Evolutionary conservation across 192 early-diverging fungal species (phyloP).

Genomic region (Neocallimastix lanati): DNA sequence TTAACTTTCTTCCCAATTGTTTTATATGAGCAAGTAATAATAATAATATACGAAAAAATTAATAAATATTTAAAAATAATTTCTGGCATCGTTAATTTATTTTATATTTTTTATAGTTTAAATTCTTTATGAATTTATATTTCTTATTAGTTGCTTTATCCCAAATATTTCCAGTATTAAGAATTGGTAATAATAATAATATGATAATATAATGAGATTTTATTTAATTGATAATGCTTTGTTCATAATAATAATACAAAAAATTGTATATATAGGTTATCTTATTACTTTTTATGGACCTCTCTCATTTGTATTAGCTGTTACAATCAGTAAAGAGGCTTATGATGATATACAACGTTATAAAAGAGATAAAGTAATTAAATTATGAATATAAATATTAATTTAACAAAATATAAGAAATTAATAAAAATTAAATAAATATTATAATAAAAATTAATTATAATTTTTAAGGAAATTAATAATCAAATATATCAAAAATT

Average conservation of each 20-base stretch:
- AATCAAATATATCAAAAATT: slow-evolving; percentile 58
- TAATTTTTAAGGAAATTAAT: slow-evolving; percentile 53
- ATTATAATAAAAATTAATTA: background rate
- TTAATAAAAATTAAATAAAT: no score
- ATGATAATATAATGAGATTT: background rate
- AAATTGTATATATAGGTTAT: slow-evolving; percentile 41
- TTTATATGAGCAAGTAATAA: slow-evolving; percentile 53
- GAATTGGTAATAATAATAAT: slow-evolving; percentile 32
- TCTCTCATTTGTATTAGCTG: slow-evolving; percentile 70
- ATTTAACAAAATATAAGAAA: no score
- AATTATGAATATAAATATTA: background rate
- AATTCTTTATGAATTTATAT: slow-evolving; percentile 88
- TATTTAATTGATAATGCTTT: background rate
- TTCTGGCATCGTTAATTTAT: no score
- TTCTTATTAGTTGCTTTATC: slow-evolving; percentile 82
- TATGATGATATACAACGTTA: slow-evolving; percentile 72
- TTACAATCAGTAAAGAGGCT: slow-evolving; percentile 85
- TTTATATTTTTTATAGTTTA: slow-evolving; percentile 38
- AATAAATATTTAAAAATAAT: no score
- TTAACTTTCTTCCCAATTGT: slow-evolving; percentile 66
- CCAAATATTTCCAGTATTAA: slow-evolving; percentile 74
- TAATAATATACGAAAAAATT: background rate
- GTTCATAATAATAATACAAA: background rate
- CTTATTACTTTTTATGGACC: slow-evolving; percentile 83
- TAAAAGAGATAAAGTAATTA: slow-evolving; percentile 35